Percentiles rank a stretch among this genome's conserved stretches.
These are phyloP conservation scores for Aspergillus quadricinctus DNA, from an alignment of 2,329 filamentous ascomycete genomes.

Conservation along the genomic window DNA sequence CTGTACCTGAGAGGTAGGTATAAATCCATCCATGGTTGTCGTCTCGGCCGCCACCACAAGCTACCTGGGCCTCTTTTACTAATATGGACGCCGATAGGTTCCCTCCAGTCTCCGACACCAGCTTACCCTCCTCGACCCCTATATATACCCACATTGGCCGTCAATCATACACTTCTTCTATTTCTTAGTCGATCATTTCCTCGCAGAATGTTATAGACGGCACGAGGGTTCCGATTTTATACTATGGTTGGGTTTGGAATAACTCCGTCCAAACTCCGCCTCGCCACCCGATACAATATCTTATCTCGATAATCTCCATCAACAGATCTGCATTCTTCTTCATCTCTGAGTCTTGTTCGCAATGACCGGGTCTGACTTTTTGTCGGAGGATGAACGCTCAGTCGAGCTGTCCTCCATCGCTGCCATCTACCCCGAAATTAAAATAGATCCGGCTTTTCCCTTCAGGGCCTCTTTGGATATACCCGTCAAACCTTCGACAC, in stretches of 20 bases:
- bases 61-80: not conserved
- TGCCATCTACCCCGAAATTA: slow-evolving; percentile 60
- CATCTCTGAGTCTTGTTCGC: slow-evolving; percentile 1
- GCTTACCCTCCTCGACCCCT: not conserved
- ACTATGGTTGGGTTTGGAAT: slow-evolving; percentile 1
- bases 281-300: slow-evolving; percentile 1
- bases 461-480: slow-evolving; percentile 53
- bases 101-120: not conserved
- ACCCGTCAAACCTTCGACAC: slow-evolving; percentile 50
- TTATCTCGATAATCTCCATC: slow-evolving; percentile 5
- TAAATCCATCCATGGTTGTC: not conserved
- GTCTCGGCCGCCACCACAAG: not conserved
- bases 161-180: not conserved
- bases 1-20: not conserved
- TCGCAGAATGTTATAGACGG: not conserved
- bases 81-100: not conserved
- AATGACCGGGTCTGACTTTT: slow-evolving; percentile 34
- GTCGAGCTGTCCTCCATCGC: slow-evolving; percentile 57
- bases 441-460: slow-evolving; percentile 42
- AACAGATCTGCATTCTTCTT: not conserved
- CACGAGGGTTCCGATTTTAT: not conserved
- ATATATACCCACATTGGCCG: not conserved
- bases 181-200: not conserved
- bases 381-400: slow-evolving; percentile 52
- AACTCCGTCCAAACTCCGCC: not conserved